Base-by-base conservation (phyloP, 345 rosid species). In the Adansonia digitata region DNA sequence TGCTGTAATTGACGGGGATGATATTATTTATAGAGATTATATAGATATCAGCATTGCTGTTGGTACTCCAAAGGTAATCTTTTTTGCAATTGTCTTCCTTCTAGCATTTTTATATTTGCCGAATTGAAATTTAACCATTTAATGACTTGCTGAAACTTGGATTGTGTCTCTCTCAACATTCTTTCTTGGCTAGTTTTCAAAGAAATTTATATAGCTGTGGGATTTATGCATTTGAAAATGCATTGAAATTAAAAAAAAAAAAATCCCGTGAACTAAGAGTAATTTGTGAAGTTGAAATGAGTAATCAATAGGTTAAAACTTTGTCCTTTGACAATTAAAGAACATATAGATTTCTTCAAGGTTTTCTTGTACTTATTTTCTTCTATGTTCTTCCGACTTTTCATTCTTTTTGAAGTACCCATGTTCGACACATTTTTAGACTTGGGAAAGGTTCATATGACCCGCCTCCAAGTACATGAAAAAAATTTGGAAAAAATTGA, bases 1-100 rank as follows among this genome's bases (percentile, higher is more conserved):
- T 91, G 99, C 99, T 71, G 99, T 95, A 62, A 95, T 95, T 48
- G 99, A 95, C 59, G 99, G 99, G 53, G 99, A 95, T 34, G 99
- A 95, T 79, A 95, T 95, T 73, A 93, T 93, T 72, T 95, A 95
- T 81, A 88, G 98, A 85, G 99, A 95, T 80, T 95, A 95, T 42
- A 59, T 93, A 45, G 99, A 95, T 79, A 88, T 95, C 77, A 95
- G 98, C 83, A 89, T 95, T 27, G 98, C 99, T 10, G 90, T 87
- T 70, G 90, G 90, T 70, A 87, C 90, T 78, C 79, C 90, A 17
- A 87, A 87, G 90, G 88, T 87, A 24, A 46, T 34, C 26, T 74
- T 65, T 64, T 67, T 24, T 29, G 40, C 14, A 10, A 18, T 63
- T 39, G 24, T 63, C 40, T 55, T 42, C 4, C 4, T 75, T 55